phyloP scores from a whole-genome alignment of 2,329 filamentous ascomycete genomes.

The Colletotrichum tamarilloi region DNA sequence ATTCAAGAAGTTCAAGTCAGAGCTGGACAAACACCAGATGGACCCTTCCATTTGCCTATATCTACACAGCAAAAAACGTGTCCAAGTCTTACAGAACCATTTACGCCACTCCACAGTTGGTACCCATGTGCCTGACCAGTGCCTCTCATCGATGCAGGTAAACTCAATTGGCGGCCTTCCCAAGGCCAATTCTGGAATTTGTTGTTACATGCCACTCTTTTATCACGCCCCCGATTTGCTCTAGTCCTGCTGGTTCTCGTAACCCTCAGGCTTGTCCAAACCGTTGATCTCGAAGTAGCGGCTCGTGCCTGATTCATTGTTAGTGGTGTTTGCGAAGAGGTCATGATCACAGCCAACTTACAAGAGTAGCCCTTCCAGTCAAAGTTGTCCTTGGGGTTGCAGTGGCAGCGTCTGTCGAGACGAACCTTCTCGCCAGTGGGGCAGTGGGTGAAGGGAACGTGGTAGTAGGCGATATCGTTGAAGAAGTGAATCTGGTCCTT shows the following conservation, averaged over 20 bases:
- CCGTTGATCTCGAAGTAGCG: conserved; percentile 87
- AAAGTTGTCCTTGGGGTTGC: conserved; percentile 96
- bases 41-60: conserved; percentile 21
- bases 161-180: conserved; percentile 26
- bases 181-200: conserved; percentile 26
- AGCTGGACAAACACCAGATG: conserved; percentile 10
- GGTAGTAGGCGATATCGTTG: conserved; percentile 98
- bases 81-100: conserved; percentile 30
- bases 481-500: conserved; percentile 99
- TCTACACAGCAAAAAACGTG: conserved; percentile 32
- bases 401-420: conserved; percentile 89
- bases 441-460: conserved; percentile 98
- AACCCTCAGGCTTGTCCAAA: conserved; percentile 85
- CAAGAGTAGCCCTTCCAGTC: conserved; percentile 99
- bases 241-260: conserved; percentile 75
- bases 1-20: background rate
- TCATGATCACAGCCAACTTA: conserved; percentile 59
- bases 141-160: conserved; percentile 21
- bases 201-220: conserved; percentile 31
- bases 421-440: conserved; percentile 89
- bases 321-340: background rate
- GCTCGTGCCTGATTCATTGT: conserved; percentile 72
- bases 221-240: background rate
- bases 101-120: conserved; percentile 36
- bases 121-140: conserved; percentile 27